Conservation (phyloP, 345 rosid species). For the Cardamine chenopodiifolia region DNA sequence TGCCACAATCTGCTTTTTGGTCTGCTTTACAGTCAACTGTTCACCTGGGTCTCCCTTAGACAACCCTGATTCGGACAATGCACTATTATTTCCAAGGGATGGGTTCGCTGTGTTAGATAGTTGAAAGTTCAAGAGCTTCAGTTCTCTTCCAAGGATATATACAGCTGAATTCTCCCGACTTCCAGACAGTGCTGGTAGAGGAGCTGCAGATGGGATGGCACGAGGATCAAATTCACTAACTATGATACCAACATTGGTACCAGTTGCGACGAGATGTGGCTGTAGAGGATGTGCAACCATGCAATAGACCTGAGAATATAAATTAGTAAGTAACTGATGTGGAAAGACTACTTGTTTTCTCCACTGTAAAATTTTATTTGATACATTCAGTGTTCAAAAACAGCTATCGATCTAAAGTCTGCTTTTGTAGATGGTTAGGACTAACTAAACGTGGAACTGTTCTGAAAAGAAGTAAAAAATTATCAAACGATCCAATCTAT, state of each 20-base stretch:
- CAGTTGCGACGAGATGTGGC: conserved; percentile 97
- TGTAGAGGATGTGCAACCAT: conserved; percentile 98
- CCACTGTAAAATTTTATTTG: neutral
- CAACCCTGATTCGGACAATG: conserved; percentile 81
- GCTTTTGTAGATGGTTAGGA: conserved; percentile 1
- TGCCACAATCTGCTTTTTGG: conserved; percentile 83
- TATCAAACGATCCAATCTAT: neutral
- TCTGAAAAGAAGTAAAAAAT: neutral
- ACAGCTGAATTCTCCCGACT: conserved; percentile 95
- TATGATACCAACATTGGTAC: conserved; percentile 93
- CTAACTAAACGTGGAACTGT: neutral
- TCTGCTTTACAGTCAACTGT: conserved; percentile 79
- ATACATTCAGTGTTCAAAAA: conserved; percentile 22
- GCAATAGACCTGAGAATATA: conserved; percentile 78
- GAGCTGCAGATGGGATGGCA: conserved; percentile 90
- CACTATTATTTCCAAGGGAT: conserved; percentile 88
- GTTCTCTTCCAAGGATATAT: conserved; percentile 83
- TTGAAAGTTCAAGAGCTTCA: conserved; percentile 88
- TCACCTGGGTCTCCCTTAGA: conserved; percentile 78
- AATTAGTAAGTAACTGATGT: conserved; percentile 39
- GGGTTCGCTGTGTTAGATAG: conserved; percentile 75
- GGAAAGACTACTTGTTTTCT: neutral
- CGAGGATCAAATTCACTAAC: conserved; percentile 92
- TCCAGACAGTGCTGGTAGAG: conserved; percentile 75
- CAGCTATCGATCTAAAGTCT: conserved; percentile 18